Evolutionary conservation across 345 rosid genomes (phyloP).

Genomic region (Rhizophora apiculata): DNA sequence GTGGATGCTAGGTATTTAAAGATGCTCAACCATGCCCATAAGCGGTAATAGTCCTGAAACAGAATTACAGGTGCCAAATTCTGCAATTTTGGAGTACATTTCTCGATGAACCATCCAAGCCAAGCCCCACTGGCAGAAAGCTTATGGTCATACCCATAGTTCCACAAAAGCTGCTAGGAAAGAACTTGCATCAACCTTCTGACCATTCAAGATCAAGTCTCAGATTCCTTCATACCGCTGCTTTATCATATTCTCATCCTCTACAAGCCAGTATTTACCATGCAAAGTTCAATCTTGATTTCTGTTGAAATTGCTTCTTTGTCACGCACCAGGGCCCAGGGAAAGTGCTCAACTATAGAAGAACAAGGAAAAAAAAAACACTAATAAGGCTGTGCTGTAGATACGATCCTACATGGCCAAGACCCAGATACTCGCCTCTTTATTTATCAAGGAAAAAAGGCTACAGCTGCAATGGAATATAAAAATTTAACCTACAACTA

Average conservation of each 20-base stretch:
- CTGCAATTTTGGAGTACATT: no score
- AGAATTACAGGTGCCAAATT: no score
- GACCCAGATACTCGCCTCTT: not conserved
- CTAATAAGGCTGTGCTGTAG: not conserved
- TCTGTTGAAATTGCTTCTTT: conserved; percentile 64
- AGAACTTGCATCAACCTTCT: no score
- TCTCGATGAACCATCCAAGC: no score
- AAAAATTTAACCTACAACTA: not conserved
- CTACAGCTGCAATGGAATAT: not conserved
- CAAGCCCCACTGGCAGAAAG: no score
- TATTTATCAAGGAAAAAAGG: not conserved
- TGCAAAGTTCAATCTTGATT: conserved; percentile 47
- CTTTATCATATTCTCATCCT: not conserved
- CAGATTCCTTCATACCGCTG: no score
- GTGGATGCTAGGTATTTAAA: no score
- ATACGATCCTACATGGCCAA: not conserved
- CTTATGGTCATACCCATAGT: no score
- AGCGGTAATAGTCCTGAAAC: no score
- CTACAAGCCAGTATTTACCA: conserved; percentile 38
- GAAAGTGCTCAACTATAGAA: conserved; percentile 74
- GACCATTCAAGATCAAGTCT: no score
- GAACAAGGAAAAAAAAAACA: not conserved
- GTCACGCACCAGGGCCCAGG: conserved; percentile 77
- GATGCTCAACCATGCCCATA: no score
- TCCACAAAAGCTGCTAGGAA: no score